These are phyloP conservation scores for Cardamine resedifolia DNA, from an alignment of 345 rosid genomes.

Conservation along the genomic window DNA sequence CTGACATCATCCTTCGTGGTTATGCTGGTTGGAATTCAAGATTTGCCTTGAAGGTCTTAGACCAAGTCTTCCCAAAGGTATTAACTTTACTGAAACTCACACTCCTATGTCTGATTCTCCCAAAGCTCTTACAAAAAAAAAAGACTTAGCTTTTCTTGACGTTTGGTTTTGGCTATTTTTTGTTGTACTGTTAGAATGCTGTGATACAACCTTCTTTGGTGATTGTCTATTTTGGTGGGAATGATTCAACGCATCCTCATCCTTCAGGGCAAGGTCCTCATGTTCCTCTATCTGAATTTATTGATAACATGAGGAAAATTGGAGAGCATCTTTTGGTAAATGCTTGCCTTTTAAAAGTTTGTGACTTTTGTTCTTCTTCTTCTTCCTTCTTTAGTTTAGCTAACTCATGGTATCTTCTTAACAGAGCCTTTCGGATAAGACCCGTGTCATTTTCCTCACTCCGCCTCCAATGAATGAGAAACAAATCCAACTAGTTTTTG, in stretches of 20 bases:
- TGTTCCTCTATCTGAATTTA: constrained; percentile 78
- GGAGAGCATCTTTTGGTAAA: constrained; percentile 72
- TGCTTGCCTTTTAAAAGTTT: neutral
- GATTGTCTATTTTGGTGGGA: constrained; percentile 93
- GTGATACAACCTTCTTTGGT: constrained; percentile 73
- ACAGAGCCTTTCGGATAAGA: constrained; percentile 76
- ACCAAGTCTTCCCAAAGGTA: constrained; percentile 85
- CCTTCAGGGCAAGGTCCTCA: constrained; percentile 73
- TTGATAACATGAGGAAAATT: constrained; percentile 75
- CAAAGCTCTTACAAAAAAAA: neutral
- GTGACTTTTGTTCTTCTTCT: neutral
- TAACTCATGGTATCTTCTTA: constrained; percentile 13
- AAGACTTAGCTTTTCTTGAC: neutral
- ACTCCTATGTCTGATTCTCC: neutral
- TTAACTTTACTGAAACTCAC: neutral
- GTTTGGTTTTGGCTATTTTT: neutral
- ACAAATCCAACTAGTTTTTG: constrained; percentile 29
- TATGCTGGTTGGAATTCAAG: constrained; percentile 90
- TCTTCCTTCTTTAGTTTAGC: neutral
- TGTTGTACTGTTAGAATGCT: constrained; percentile 55
- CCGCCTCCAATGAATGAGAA: constrained; percentile 79
- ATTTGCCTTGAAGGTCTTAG: constrained; percentile 63
- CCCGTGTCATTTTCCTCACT: constrained; percentile 64
- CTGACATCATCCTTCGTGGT: constrained; percentile 78
- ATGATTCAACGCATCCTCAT: constrained; percentile 69